Percentiles rank a stretch among this genome's conserved stretches.
These are phyloP conservation scores for Kluyveromyces marxianus DNA, from an alignment of 1,139 yeast genomes.

Conservation along the genomic window DNA sequence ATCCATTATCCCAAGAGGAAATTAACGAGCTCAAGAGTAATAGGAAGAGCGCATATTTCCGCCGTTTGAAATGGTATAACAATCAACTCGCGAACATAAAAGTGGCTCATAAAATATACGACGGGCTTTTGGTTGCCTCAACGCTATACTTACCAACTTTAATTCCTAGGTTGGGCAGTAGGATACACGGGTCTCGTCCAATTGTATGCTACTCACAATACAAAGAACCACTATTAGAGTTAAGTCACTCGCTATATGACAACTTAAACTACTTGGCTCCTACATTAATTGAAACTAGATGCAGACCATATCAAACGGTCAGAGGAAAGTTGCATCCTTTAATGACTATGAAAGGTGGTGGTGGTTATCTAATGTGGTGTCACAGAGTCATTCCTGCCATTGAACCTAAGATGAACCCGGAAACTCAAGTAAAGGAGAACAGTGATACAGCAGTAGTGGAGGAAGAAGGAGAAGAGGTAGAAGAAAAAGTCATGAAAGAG, in stretches of 20 bases:
- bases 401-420: constrained; percentile 14
- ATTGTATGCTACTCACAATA: constrained; percentile 72
- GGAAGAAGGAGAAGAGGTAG: constrained; percentile 3
- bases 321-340: constrained; percentile 92
- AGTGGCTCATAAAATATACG: constrained; percentile 49
- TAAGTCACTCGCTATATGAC: constrained; percentile 57
- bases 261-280: constrained; percentile 78
- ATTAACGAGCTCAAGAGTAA: constrained; percentile 48
- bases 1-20: constrained; percentile 44
- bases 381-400: constrained; percentile 71
- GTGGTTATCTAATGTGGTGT: constrained; percentile 81
- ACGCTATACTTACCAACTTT: constrained; percentile 64
- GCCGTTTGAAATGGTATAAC: constrained; percentile 40
- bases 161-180: constrained; percentile 53
- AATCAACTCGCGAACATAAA: constrained; percentile 49
- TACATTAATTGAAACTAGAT: constrained; percentile 71
- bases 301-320: constrained; percentile 82
- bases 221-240: constrained; percentile 69
- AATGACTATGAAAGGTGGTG: constrained; percentile 91
- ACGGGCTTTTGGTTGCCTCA: constrained; percentile 68
- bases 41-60: constrained; percentile 59
- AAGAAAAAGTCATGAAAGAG: constrained; percentile 8
- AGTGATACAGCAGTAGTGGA: not conserved
- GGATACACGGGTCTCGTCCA: constrained; percentile 82
- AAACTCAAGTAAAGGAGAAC: not conserved